Conservation (phyloP, 257 asterid genomes). For the Primulina eburnea region DNA sequence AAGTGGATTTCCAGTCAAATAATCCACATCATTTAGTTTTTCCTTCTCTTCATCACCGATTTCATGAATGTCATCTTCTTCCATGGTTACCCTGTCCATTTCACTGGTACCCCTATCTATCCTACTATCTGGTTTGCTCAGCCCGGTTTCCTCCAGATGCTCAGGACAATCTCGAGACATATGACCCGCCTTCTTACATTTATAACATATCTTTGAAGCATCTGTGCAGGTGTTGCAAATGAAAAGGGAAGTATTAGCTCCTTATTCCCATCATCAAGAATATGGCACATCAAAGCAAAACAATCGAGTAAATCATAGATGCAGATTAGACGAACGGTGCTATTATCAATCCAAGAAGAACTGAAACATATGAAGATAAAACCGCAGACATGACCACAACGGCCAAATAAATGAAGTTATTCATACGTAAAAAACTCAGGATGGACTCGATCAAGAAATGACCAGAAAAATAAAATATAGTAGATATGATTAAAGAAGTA, state of each 20-base stretch:
- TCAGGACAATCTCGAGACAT: constrained; percentile 83
- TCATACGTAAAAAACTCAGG: background rate
- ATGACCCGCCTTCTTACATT: constrained; percentile 85
- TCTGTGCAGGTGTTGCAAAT: constrained; percentile 45
- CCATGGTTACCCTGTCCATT: constrained; percentile 76
- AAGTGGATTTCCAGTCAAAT: constrained; percentile 86
- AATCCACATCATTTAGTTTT: constrained; percentile 81
- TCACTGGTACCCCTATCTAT: constrained; percentile 30
- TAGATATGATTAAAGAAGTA: constrained; percentile 10
- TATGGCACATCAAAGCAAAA: background rate
- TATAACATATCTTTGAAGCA: constrained; percentile 76
- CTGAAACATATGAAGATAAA: background rate
- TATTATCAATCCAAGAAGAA: background rate
- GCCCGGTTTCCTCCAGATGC: constrained; percentile 43
- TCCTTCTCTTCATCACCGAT: constrained; percentile 95
- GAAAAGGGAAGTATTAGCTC: constrained; percentile 12
- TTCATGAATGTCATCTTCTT: constrained; percentile 93
- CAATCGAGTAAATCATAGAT: constrained; percentile 2
- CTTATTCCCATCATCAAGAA: background rate
- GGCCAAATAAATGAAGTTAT: background rate
- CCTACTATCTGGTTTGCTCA: constrained; percentile 35
- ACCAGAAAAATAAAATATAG: background rate
- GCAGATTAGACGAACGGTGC: background rate
- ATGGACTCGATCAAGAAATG: background rate
- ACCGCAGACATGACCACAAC: background rate